A percentile compares a stretch with the other conserved stretches of the same genome.
These are phyloP conservation scores for Tripidium arundinaceum DNA, from an alignment of 202 grass and related monocot species.

Conservation along the genomic window DNA sequence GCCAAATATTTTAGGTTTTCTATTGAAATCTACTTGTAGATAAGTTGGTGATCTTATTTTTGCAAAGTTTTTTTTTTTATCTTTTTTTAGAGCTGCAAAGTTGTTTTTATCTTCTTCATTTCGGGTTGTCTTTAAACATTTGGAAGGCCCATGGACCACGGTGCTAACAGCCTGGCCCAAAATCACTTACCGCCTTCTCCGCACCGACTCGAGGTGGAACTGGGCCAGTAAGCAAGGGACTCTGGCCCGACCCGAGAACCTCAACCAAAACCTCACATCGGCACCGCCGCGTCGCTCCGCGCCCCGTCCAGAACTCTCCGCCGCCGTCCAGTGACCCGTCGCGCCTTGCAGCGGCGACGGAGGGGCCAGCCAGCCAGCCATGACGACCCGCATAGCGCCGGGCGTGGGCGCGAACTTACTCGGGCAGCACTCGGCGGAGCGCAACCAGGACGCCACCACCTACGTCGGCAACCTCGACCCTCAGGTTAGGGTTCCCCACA, in stretches of 20 bases:
- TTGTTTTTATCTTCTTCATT: too few species aligned
- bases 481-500: slow-evolving; percentile 52
- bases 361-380: slow-evolving; percentile 24
- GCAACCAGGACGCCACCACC: slow-evolving; percentile 96
- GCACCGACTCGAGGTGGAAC: neutral
- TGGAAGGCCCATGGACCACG: neutral
- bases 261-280: slow-evolving; percentile 22
- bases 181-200: neutral
- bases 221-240: neutral
- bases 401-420: slow-evolving; percentile 93
- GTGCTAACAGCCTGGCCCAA: neutral
- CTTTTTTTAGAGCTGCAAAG: too few species aligned
- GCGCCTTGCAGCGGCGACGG: neutral
- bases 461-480: slow-evolving; percentile 98
- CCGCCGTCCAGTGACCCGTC: neutral
- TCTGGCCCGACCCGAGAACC: neutral
- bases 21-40: too few species aligned
- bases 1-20: too few species aligned
- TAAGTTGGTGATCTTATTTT: too few species aligned
- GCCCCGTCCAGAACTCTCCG: neutral
- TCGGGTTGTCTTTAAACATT: neutral
- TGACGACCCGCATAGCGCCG: slow-evolving; percentile 96
- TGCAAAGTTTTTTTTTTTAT: too few species aligned
- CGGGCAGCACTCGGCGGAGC: slow-evolving; percentile 92
- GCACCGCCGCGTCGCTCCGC: neutral